phyloP scores from a whole-genome alignment of 495 filamentous ascomycete genomes.

The Daldinia caldariorum region DNA sequence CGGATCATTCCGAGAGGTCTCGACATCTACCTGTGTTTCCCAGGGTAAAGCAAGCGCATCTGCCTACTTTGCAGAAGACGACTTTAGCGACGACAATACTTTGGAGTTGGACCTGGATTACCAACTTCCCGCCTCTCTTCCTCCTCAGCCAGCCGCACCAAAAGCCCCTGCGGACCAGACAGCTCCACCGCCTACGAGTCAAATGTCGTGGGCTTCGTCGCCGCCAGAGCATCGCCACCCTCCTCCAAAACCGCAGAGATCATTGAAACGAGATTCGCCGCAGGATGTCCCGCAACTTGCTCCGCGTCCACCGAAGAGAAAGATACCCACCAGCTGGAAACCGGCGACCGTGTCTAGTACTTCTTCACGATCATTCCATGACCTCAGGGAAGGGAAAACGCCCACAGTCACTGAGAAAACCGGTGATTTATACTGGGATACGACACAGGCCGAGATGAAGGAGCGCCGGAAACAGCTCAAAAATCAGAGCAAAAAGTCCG shows the following conservation, averaged over 20 bases:
- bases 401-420: constrained; percentile 51
- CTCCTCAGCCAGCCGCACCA: constrained; percentile 47
- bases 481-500: constrained; percentile 60
- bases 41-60: constrained; percentile 25
- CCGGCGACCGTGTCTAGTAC: background rate
- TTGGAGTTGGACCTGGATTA: constrained; percentile 72
- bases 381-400: constrained; percentile 49
- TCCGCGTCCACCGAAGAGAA: constrained; percentile 46
- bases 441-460: constrained; percentile 81
- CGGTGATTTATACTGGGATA: constrained; percentile 72
- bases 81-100: constrained; percentile 75
- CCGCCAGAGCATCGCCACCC: constrained; percentile 42
- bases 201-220: constrained; percentile 48
- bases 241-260: constrained; percentile 28
- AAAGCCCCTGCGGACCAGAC: constrained; percentile 39
- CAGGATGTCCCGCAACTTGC: constrained; percentile 32
- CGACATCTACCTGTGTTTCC: constrained; percentile 38
- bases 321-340: constrained; percentile 46
- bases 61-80: constrained; percentile 68
- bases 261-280: constrained; percentile 51
- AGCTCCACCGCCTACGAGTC: constrained; percentile 50
- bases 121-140: constrained; percentile 57
- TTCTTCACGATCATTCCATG: constrained; percentile 23
- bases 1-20: constrained; percentile 56
- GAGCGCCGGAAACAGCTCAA: constrained; percentile 82